Conservation (phyloP, 768 basidiomycete genomes). For the Exidia glandulosa region DNA sequence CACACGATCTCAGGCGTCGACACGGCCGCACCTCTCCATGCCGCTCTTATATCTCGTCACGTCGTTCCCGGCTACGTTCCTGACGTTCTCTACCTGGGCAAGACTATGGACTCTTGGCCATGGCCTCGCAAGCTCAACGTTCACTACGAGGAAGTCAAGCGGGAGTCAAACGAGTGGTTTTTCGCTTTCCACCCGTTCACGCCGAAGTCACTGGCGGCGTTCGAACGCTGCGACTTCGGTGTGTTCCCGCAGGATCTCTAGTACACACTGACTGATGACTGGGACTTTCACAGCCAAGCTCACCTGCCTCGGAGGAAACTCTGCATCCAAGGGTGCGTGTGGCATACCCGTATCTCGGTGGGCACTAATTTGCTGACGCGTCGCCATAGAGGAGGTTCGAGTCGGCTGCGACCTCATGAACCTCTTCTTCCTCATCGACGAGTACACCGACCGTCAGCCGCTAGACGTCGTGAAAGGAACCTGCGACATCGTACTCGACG, state of each 20-base stretch:
- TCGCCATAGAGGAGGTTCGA: constrained; percentile 13
- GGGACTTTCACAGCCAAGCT: background rate
- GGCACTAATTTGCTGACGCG: background rate
- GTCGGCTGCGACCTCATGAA: constrained; percentile 39
- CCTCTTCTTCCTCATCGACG: constrained; percentile 39
- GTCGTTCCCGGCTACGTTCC: background rate
- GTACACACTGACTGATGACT: too few species aligned
- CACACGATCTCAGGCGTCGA: too few species aligned
- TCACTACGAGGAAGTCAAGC: constrained; percentile 23
- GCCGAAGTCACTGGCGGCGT: constrained; percentile 25
- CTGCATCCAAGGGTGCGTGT: background rate
- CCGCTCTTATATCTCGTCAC: background rate
- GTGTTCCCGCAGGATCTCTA: constrained; percentile 4
- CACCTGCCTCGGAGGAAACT: background rate
- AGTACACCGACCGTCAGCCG: constrained; percentile 33
- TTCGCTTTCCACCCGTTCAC: constrained; percentile 26
- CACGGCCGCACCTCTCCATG: too few species aligned
- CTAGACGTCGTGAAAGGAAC: constrained; percentile 19
- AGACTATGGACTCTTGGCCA: constrained; percentile 27
- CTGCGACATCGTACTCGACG: constrained; percentile 29
- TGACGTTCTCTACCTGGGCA: background rate
- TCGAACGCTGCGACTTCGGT: constrained; percentile 34
- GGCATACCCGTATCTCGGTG: constrained; percentile 4
- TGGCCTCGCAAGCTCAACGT: constrained; percentile 32
- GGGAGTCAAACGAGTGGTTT: constrained; percentile 28